phyloP scores from a whole-genome alignment of 257 asterid species.

The Osmanthus fragrans region DNA sequence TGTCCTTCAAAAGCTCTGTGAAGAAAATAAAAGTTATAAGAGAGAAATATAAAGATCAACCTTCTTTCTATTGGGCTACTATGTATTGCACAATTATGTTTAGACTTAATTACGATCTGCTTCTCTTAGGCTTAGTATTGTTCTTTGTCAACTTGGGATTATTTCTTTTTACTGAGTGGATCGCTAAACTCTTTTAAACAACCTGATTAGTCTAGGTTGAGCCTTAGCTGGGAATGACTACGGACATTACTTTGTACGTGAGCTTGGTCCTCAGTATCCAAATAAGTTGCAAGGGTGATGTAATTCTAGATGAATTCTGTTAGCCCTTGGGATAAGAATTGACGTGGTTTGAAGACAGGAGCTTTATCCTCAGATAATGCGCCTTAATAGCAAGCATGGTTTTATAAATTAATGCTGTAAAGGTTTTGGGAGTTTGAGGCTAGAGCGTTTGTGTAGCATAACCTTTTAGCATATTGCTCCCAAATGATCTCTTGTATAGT shows the following conservation, averaged over 20 bases:
- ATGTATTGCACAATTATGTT: background rate
- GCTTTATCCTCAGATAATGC: background rate
- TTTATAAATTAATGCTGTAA: background rate
- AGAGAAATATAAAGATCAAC: background rate
- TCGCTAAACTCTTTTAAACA: background rate
- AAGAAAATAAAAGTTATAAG: slow-evolving; percentile 6
- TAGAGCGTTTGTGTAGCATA: background rate
- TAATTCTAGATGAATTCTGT: background rate
- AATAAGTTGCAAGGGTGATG: background rate
- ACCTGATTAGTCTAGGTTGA: background rate
- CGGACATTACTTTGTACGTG: background rate
- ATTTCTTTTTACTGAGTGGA: background rate
- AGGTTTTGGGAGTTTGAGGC: background rate
- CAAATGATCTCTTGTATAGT: background rate
- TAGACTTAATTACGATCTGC: background rate
- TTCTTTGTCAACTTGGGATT: slow-evolving; percentile 5
- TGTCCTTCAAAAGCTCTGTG: background rate
- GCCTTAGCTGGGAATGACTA: background rate
- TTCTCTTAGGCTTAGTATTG: background rate
- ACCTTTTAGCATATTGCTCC: too few species aligned
- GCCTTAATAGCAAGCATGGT: background rate
- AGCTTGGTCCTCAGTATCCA: background rate
- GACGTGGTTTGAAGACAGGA: background rate
- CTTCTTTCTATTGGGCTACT: slow-evolving; percentile 1
- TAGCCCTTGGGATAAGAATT: background rate